phyloP scores from a whole-genome alignment of 345 rosid species.

The Eucalyptus curtisii region DNA sequence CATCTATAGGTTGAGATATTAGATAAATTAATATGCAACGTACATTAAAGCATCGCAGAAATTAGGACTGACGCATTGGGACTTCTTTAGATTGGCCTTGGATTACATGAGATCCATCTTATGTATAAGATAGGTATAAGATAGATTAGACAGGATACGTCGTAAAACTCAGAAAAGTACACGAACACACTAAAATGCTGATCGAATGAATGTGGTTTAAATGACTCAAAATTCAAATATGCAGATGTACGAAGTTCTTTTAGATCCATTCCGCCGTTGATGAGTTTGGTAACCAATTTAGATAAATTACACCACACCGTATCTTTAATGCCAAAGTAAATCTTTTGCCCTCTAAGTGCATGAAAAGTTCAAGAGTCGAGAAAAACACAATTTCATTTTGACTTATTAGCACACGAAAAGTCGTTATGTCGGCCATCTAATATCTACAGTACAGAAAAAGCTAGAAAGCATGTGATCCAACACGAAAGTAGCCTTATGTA shows the following conservation, averaged over 20 bases:
- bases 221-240: background rate
- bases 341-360: background rate
- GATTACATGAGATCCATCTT: background rate
- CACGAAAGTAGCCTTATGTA: background rate
- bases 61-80: background rate
- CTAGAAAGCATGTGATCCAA: background rate
- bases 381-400: background rate
- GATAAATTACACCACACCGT: background rate
- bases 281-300: background rate
- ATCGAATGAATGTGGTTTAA: background rate
- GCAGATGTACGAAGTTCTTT: background rate
- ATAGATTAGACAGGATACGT: background rate
- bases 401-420: background rate
- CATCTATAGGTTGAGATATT: background rate
- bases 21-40: background rate
- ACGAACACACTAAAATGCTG: background rate
- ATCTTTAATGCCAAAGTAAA: background rate
- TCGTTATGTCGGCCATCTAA: background rate
- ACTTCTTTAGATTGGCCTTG: background rate
- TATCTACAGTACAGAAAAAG: background rate
- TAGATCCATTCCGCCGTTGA: background rate
- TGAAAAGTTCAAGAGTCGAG: background rate
- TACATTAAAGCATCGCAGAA: background rate
- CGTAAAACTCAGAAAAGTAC: background rate
- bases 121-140: background rate